Percentiles rank a stretch among this genome's conserved stretches.
Conservation (phyloP, 2,329 filamentous ascomycete species). For the Corinectria fuckeliana region DNA sequence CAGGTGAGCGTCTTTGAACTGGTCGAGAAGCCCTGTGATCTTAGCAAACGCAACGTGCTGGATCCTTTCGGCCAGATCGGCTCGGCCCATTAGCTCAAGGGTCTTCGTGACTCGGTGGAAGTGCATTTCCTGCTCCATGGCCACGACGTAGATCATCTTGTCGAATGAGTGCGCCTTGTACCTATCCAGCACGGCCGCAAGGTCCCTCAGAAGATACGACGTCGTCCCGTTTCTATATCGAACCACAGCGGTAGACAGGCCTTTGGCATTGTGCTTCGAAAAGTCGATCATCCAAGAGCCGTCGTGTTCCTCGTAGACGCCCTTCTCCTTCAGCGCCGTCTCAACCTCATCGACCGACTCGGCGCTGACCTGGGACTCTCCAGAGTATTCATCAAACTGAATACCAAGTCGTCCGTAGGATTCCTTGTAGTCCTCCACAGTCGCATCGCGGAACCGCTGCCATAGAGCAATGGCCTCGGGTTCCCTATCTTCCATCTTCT, state of each 20-base stretch:
- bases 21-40: conserved; percentile 47
- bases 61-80: conserved; percentile 42
- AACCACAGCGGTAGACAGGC: conserved; percentile 71
- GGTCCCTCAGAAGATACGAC: conserved; percentile 70
- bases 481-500: conserved; percentile 65
- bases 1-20: conserved; percentile 20
- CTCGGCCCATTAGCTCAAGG: conserved; percentile 45
- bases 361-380: conserved; percentile 64
- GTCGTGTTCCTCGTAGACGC: conserved; percentile 68
- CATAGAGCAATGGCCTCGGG: conserved; percentile 58
- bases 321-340: conserved; percentile 62
- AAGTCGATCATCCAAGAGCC: conserved; percentile 74
- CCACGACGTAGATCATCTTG: conserved; percentile 81
- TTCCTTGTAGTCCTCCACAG: conserved; percentile 59
- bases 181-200: conserved; percentile 71
- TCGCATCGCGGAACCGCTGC: conserved; percentile 60
- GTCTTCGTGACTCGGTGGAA: conserved; percentile 74
- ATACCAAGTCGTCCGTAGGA: conserved; percentile 63
- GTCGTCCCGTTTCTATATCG: conserved; percentile 58
- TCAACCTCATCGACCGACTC: conserved; percentile 66
- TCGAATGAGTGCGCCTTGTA: conserved; percentile 68
- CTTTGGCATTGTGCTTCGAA: conserved; percentile 74
- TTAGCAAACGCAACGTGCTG: conserved; percentile 59
- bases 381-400: conserved; percentile 66
- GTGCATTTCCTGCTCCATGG: conserved; percentile 74